Conservation (phyloP, 306 rosid species). For the Senna siamea region DNA sequence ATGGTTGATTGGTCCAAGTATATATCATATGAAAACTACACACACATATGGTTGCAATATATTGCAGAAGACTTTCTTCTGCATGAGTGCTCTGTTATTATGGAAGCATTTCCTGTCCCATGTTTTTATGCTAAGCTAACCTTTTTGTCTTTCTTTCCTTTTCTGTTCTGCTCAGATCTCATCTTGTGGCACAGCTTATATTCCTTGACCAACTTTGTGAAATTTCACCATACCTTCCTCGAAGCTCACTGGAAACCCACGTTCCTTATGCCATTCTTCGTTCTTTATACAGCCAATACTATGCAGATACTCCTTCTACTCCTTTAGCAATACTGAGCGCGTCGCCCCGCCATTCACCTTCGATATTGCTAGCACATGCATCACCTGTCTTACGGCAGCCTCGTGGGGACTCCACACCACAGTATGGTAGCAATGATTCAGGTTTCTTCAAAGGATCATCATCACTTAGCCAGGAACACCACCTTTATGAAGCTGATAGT, state of each 20-base stretch:
- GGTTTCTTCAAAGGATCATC: slow-evolving; percentile 76
- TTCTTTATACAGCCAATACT: slow-evolving; percentile 87
- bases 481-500: slow-evolving; percentile 51
- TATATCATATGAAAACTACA: neutral
- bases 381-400: slow-evolving; percentile 73
- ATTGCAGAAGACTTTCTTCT: slow-evolving; percentile 13
- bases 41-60: slow-evolving; percentile 9
- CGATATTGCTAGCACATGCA: slow-evolving; percentile 65
- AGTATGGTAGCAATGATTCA: slow-evolving; percentile 61
- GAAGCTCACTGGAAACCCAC: slow-evolving; percentile 82
- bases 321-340: slow-evolving; percentile 69
- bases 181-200: slow-evolving; percentile 87
- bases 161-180: slow-evolving; percentile 65
- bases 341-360: slow-evolving; percentile 90
- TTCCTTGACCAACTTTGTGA: slow-evolving; percentile 96
- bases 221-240: slow-evolving; percentile 87
- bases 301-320: slow-evolving; percentile 69
- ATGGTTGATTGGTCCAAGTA: neutral
- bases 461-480: slow-evolving; percentile 63
- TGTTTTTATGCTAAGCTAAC: slow-evolving; percentile 24
- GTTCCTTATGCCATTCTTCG: slow-evolving; percentile 93
- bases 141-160: slow-evolving; percentile 19
- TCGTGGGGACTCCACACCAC: slow-evolving; percentile 80
- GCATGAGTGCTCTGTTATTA: slow-evolving; percentile 24
- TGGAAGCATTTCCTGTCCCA: slow-evolving; percentile 7